These are phyloP conservation scores for Ehretia macrophylla DNA, from an alignment of 257 asterid genomes.

Conservation along the genomic window DNA sequence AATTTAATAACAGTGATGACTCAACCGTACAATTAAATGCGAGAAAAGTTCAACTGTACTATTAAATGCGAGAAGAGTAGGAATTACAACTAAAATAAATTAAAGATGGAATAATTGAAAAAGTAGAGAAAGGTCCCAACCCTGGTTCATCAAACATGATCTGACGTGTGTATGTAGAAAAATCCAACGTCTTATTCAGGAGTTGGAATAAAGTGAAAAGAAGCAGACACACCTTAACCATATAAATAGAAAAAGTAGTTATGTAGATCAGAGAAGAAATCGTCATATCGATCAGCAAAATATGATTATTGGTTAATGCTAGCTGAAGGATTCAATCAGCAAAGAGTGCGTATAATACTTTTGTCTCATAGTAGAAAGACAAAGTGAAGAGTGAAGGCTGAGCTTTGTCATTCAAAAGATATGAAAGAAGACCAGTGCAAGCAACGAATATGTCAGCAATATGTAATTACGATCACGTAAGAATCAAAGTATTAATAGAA, in stretches of 20 bases:
- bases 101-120: too few species aligned
- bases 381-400: constrained; percentile 51
- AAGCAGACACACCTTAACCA: constrained; percentile 59
- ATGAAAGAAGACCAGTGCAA: constrained; percentile 59
- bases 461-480: constrained; percentile 8
- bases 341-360: constrained; percentile 48
- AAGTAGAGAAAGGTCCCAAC: too few species aligned
- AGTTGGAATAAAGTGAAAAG: constrained; percentile 85
- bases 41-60: too few species aligned
- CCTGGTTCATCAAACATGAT: too few species aligned
- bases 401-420: constrained; percentile 65
- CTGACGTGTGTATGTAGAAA: background rate
- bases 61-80: too few species aligned
- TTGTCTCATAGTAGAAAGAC: constrained; percentile 69
- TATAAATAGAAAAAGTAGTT: constrained; percentile 51
- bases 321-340: constrained; percentile 8
- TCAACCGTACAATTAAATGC: too few species aligned
- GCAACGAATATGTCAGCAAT: constrained; percentile 73
- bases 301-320: too few species aligned
- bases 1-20: too few species aligned
- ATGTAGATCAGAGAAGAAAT: constrained; percentile 12
- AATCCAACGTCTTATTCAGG: constrained; percentile 31
- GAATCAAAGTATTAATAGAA: constrained; percentile 13
- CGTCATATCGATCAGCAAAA: too few species aligned
- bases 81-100: too few species aligned